Evolutionary conservation across 176 grass and related monocot species (phyloP).

Genomic region (Miscanthus lutarioriparius): DNA sequence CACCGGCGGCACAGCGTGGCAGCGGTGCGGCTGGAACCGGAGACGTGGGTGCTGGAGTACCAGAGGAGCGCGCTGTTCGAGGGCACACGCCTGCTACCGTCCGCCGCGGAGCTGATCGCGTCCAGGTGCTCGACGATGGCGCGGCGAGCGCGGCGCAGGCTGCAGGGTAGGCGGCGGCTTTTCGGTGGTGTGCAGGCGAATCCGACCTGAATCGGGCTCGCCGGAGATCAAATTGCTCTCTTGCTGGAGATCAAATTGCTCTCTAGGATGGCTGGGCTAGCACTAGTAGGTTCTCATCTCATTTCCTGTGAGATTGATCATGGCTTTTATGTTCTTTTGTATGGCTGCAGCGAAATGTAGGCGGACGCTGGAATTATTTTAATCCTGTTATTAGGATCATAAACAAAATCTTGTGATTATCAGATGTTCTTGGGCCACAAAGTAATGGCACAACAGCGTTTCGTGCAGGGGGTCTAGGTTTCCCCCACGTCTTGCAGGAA

Average conservation of each 20-base stretch:
- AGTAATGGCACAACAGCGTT: background rate
- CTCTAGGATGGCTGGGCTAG: background rate
- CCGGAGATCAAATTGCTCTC: background rate
- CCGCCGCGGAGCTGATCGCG: conserved; percentile 45
- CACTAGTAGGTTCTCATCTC: conserved; percentile 40
- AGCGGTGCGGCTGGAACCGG: conserved; percentile 56
- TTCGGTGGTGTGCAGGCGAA: conserved; percentile 24
- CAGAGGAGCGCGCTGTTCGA: conserved; percentile 62
- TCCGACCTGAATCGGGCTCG: conserved; percentile 37
- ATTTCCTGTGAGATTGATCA: conserved; percentile 63
- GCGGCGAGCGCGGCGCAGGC: conserved; percentile 20
- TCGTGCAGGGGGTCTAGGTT: background rate
- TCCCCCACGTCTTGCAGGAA: background rate
- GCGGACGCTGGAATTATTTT: background rate
- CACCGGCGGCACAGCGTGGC: conserved; percentile 35
- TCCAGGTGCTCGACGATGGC: conserved; percentile 41
- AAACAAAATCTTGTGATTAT: background rate
- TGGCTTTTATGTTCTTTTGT: background rate
- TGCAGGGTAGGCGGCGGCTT: conserved; percentile 30
- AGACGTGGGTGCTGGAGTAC: conserved; percentile 91
- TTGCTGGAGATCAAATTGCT: background rate
- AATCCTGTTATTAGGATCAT: background rate
- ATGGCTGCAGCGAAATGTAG: background rate
- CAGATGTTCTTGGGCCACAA: background rate
- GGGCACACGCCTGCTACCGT: conserved; percentile 62